These are phyloP conservation scores for Daedaleopsis sinensis DNA, from an alignment of 768 basidiomycete genomes.

Conservation along the genomic window DNA sequence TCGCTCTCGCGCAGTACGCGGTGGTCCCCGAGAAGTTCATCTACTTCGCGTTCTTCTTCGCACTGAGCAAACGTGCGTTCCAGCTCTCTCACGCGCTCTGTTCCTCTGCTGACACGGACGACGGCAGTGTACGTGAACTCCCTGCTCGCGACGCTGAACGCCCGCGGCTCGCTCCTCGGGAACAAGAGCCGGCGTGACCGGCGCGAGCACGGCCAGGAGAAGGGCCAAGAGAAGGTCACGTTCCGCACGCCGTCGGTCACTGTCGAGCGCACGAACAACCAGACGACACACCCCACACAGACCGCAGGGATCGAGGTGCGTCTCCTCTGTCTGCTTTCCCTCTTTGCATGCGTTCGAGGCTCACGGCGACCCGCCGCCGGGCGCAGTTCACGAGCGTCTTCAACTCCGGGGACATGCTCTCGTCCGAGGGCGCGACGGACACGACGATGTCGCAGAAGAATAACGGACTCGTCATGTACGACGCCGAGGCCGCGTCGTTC, in stretches of 20 bases:
- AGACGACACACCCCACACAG: constrained; percentile 1
- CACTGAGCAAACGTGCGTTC: constrained; percentile 21
- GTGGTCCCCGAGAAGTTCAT: constrained; percentile 15
- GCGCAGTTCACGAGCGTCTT: background rate
- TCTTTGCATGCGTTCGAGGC: background rate
- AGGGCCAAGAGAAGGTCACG: background rate
- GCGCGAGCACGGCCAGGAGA: background rate
- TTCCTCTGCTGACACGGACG: background rate
- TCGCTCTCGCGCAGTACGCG: constrained; percentile 8
- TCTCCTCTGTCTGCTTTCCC: background rate
- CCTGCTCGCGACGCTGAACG: constrained; percentile 25
- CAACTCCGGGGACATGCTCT: too few relatives aligned
- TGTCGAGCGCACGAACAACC: background rate
- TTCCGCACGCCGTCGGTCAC: constrained; percentile 10
- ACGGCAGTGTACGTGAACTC: constrained; percentile 26
- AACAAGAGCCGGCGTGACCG: constrained; percentile 1
- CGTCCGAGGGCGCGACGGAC: too few relatives aligned
- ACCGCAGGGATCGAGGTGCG: constrained; percentile 13
- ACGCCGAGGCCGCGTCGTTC: too few relatives aligned
- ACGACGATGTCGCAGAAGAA: too few relatives aligned
- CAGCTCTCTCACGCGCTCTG: background rate
- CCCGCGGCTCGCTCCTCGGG: constrained; percentile 20
- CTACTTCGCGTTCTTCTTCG: constrained; percentile 24
- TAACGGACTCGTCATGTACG: too few relatives aligned
- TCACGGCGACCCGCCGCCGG: too few relatives aligned